Evolutionary conservation across 345 rosid genomes (phyloP).

Genomic region (Syzygium aromaticum): DNA sequence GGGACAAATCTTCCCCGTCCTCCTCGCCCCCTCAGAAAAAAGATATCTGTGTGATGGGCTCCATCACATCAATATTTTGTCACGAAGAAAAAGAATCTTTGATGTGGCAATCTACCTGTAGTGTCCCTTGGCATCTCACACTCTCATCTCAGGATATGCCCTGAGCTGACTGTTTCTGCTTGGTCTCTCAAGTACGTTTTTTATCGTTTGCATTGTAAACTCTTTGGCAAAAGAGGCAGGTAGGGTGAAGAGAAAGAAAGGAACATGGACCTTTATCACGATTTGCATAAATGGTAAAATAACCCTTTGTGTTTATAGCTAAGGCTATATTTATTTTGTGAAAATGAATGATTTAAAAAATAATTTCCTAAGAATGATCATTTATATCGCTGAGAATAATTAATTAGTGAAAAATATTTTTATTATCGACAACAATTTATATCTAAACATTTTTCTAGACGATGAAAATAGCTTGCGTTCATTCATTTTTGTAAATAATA

Average conservation of each 20-base stretch:
- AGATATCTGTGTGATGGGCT: neutral
- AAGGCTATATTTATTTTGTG: neutral
- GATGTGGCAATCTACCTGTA: neutral
- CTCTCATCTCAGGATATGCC: neutral
- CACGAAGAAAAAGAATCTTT: neutral
- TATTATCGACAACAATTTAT: accelerated
- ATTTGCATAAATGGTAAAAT: neutral
- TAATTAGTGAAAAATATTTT: neutral
- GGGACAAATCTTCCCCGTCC: neutral
- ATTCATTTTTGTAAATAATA: neutral
- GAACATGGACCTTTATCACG: neutral
- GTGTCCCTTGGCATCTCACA: neutral
- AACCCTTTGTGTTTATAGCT: neutral
- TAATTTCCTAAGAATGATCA: neutral
- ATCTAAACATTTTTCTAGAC: neutral
- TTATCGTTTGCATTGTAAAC: neutral
- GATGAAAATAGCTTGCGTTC: too few species aligned
- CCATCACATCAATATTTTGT: neutral
- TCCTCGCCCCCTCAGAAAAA: neutral
- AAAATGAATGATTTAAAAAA: neutral
- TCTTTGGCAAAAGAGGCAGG: neutral
- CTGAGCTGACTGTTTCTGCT: neutral
- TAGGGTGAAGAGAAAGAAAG: neutral
- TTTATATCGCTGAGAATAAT: neutral
- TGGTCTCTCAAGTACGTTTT: neutral